Evolutionary conservation across 225 moss, liverwort and hornwort genomes (phyloP), one percentile per base, ranked within the genome.

Genomic region (Pseudoscleropodium purum): DNA sequence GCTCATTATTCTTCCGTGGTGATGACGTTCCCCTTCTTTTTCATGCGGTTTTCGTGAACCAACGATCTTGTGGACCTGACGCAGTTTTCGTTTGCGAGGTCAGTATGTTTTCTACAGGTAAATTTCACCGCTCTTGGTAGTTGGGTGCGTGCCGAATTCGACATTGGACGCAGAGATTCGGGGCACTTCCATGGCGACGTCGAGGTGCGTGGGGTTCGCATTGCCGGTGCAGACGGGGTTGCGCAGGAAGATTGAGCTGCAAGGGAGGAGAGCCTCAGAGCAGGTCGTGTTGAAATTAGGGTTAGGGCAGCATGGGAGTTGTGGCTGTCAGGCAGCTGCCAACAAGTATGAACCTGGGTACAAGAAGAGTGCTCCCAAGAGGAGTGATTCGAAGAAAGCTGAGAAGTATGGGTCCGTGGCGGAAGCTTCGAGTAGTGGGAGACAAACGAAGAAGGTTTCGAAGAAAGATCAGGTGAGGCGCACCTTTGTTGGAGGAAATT

Each of bases 271-370:
- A 86, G 34, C 57, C 29, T 43, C 54, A 26, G 36, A 83, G 33
- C 84, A 64, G 81, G 73, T 34, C 52, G 63, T 83, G n/a, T 56
- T 75, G 84, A 80, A 90, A 89, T 91, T 95, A 93, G 95, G 95
- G 87, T 92, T 95, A 90, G 89, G 91, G 88, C 39, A 85, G 68
- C 65, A 63, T 39, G 62, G 64, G 57, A 66, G 90, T 33, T 93
- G 92, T 67, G 90, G 49, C 17, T 93, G 95, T 72, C 90, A 81
- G 83, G 93, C 95, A 69, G 89, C 90, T 83, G 92, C 94, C 29
- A 88, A 37, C 34, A 95, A 90, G 84, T 90, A 93, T 49, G 95
- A 95, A 80, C 89, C 93, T 74, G 91, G 92, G 79, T 93, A 93
- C 86, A 95, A 93, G 93, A 92, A 89, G 84, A 92, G 90, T 63